Evolutionary conservation across 2,329 filamentous ascomycete genomes (phyloP).

Genomic region (Akanthomyces uredinophilus): DNA sequence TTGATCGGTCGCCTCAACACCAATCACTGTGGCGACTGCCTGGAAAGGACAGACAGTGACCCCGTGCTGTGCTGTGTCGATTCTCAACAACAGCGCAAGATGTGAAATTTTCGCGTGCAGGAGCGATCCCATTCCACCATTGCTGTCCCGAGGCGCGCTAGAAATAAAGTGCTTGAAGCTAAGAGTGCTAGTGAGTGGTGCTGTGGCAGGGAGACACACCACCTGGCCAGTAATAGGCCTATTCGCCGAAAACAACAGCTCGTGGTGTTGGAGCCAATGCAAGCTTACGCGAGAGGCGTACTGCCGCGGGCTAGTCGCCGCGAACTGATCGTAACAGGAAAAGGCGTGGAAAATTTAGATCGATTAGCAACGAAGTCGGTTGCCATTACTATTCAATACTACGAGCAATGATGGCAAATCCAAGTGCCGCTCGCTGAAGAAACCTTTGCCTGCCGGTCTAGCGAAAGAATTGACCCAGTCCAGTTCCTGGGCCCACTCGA

Average conservation of each 20-base stretch:
- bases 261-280: neutral
- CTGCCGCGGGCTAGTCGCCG: neutral
- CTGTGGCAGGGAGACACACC: no score
- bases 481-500: neutral
- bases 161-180: no score
- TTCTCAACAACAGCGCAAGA: no score
- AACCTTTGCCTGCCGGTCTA: neutral
- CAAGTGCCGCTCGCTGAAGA: neutral
- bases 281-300: neutral
- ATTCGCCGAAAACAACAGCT: neutral
- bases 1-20: no score
- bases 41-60: no score
- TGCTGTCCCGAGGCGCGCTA: no score
- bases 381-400: neutral
- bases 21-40: no score
- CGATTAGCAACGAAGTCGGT: neutral
- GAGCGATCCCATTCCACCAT: no score
- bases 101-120: no score
- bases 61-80: no score
- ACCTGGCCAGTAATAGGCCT: no score
- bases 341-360: neutral
- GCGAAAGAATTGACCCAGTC: neutral
- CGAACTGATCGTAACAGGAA: neutral
- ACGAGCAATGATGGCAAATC: neutral
- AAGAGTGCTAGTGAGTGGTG: no score